Evolutionary conservation across 768 basidiomycete species (phyloP).

Genomic region (Leccinum incarnatum): DNA sequence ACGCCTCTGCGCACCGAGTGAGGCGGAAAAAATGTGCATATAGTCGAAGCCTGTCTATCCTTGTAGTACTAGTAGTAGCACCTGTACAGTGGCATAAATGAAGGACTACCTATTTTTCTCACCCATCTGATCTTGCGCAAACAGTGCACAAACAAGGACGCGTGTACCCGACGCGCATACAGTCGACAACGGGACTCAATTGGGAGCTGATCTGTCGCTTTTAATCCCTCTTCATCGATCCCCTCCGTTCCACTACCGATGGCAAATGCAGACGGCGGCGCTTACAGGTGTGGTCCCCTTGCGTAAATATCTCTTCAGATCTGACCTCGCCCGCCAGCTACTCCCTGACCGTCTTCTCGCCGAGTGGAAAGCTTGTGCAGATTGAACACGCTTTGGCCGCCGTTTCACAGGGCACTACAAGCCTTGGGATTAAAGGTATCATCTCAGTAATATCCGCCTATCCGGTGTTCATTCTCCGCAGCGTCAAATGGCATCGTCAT

Average conservation of each 20-base stretch:
- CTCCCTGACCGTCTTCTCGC: constrained; percentile 99
- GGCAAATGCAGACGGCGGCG: constrained; percentile 81
- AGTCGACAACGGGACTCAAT: constrained; percentile 6
- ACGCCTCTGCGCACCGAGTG: constrained; percentile 46
- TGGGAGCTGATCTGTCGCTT: constrained; percentile 13
- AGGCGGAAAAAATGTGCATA: constrained; percentile 3
- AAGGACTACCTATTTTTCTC: constrained; percentile 5
- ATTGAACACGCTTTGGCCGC: constrained; percentile 99
- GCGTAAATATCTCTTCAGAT: constrained; percentile 16
- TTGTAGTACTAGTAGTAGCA: background rate
- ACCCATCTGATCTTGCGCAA: constrained; percentile 21
- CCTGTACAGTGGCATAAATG: background rate
- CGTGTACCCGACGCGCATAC: constrained; percentile 30
- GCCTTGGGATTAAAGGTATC: constrained; percentile 96
- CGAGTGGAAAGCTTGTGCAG: constrained; percentile 98
- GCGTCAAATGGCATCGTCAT: constrained; percentile 99
- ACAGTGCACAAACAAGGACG: constrained; percentile 28
- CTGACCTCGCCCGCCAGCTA: constrained; percentile 55
- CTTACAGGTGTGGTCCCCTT: constrained; percentile 55
- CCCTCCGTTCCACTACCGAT: constrained; percentile 39
- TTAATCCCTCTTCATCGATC: constrained; percentile 17
- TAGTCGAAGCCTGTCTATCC: background rate
- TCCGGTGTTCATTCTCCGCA: constrained; percentile 34
- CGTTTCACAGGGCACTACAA: constrained; percentile 92
- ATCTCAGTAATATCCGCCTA: constrained; percentile 26